Conservation (phyloP, 352 stramenopile species). For the Globisporangium polare region DNA sequence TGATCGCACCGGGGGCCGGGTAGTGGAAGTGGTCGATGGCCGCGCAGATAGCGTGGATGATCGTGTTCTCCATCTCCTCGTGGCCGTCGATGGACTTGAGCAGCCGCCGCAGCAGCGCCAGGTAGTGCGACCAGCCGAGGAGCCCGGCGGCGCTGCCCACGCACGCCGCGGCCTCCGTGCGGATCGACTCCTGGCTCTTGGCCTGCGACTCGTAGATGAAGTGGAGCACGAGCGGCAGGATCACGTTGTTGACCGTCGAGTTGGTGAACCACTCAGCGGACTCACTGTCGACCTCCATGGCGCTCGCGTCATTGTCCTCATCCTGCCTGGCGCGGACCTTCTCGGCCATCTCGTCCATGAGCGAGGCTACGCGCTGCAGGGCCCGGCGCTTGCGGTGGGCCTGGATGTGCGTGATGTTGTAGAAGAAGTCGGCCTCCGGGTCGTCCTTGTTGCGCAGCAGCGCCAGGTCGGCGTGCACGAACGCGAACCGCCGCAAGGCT, state of each 20-base stretch:
- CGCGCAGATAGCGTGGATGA: conserved; percentile 90
- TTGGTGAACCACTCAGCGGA: conserved; percentile 58
- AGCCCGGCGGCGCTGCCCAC: conserved; percentile 88
- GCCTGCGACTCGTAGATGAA: conserved; percentile 94
- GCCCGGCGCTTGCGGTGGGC: conserved; percentile 92
- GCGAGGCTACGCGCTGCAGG: conserved; percentile 84
- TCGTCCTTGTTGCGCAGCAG: conserved; percentile 80
- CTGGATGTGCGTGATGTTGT: conserved; percentile 98
- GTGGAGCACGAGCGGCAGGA: conserved; percentile 95
- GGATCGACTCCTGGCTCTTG: conserved; percentile 91
- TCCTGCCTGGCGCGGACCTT: conserved; percentile 20
- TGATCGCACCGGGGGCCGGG: conserved; percentile 43
- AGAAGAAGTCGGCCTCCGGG: conserved; percentile 97
- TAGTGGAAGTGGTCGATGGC: conserved; percentile 98
- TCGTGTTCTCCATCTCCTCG: conserved; percentile 89
- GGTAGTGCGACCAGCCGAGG: conserved; percentile 97
- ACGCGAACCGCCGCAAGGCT: conserved; percentile 34
- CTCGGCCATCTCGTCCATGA: conserved; percentile 78
- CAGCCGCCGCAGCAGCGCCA: conserved; percentile 87
- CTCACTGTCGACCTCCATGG: conserved; percentile 15
- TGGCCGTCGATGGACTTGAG: conserved; percentile 91
- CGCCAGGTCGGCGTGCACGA: conserved; percentile 64
- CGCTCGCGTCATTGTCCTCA: conserved; percentile 12
- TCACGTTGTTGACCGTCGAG: conserved; percentile 90
- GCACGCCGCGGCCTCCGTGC: conserved; percentile 91